Percentiles rank a stretch among this genome's conserved stretches.
Evolutionary conservation across 2,329 filamentous ascomycete genomes (phyloP).

Genomic region (Leptographium galeiforme): DNA sequence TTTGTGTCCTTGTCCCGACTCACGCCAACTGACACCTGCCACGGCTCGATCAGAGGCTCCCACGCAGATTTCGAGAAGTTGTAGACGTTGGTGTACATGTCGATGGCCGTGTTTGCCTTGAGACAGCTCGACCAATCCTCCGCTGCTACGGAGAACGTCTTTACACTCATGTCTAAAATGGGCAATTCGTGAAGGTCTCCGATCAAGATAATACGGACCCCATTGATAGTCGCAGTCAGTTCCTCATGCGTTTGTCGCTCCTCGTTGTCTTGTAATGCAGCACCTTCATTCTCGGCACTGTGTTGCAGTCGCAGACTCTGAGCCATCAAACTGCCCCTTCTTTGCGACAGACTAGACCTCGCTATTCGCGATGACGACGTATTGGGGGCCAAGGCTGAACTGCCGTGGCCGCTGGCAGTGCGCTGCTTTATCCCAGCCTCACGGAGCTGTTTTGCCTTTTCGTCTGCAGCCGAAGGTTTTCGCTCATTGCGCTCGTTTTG

Average conservation of each 20-base stretch:
- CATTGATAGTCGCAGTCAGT: constrained; percentile 73
- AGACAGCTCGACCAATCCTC: constrained; percentile 84
- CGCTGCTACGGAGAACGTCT: constrained; percentile 72
- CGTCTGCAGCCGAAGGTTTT: constrained; percentile 29
- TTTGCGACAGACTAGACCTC: not conserved
- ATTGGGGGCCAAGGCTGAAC: constrained; percentile 32
- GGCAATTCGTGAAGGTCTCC: constrained; percentile 93
- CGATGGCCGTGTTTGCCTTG: constrained; percentile 77
- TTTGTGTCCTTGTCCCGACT: constrained; percentile 64
- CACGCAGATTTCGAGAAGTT: constrained; percentile 98
- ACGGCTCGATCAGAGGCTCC: constrained; percentile 93
- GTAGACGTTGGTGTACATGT: constrained; percentile 92
- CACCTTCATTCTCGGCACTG: not conserved
- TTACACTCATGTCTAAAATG: constrained; percentile 85
- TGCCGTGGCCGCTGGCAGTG: constrained; percentile 41
- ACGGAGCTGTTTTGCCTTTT: constrained; percentile 42
- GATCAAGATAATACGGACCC: constrained; percentile 83
- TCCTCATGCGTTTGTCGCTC: constrained; percentile 46
- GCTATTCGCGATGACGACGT: constrained; percentile 12
- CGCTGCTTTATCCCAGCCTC: constrained; percentile 37
- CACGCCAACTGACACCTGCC: constrained; percentile 86
- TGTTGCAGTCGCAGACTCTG: not conserved
- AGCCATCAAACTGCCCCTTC: not conserved
- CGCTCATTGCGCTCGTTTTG: constrained; percentile 24
- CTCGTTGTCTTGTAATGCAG: constrained; percentile 14